Evolutionary conservation across 2,329 filamentous ascomycete species (phyloP), one percentile per base, ranked within the genome.

Genomic region (Fusarium verrucosum): DNA sequence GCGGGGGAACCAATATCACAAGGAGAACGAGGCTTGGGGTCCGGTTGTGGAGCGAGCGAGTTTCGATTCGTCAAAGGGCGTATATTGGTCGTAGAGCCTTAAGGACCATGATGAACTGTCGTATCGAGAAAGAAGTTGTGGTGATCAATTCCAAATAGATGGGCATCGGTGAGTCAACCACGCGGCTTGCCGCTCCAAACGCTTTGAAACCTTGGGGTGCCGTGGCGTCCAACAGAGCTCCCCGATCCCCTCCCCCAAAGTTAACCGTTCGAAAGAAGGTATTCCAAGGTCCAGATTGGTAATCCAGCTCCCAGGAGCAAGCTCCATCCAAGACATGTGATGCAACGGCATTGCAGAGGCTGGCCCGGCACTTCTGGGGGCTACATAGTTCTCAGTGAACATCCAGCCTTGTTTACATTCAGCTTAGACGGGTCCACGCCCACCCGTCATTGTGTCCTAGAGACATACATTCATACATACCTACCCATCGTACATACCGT

Each of bases 201-300:
- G 50, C 32, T 40, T n/a, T 38, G 36, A 46, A 62, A 66, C 62
- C 44, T 54, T 63, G 19, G 35, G 35, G 35, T 41, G 28, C 20
- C 38, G 63, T 58, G 20, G 25, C 52, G 52, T 51, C 46, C 46
- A 40, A 19, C 13, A 33, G 35, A 41, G 32, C 16, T 40, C 35
- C n/a, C n/a, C 30, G 19, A 9, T 5, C 26, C n/a, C n/a, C n/a
- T n/a, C n/a, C n/a, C n/a, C n/a, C 40, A 36, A 30, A 32, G n/a
- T 32, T 16, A 53, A 54, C 23, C 20, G n/a, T n/a, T 60, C 19
- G 10, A 19, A 59, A 22, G 37, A 49, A 49, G 41, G 25, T 30
- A 53, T 53, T 22, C 16, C 35, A 30, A 10, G 30, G 11, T 42
- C 17, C 26, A 13, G 33, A 53, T 49, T 38, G 17, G 50, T 53